Evolutionary conservation across 768 basidiomycete species (phyloP).

Genomic region (Galerina sulciceps): DNA sequence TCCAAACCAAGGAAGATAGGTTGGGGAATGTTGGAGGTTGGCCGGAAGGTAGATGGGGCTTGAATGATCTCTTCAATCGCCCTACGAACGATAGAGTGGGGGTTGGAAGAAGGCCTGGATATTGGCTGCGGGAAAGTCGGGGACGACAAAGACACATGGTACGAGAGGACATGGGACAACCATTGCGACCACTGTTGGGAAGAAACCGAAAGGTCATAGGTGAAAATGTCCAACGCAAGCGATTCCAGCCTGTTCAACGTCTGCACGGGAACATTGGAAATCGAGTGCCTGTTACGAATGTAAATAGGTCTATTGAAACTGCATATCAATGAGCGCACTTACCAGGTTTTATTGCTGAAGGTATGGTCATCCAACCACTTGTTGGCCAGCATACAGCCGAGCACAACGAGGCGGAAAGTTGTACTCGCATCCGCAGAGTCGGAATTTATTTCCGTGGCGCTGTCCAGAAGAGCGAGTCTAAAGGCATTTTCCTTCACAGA

Average conservation of each 20-base stretch:
- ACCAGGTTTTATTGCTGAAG: conserved; percentile 91
- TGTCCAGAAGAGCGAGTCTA: conserved; percentile 63
- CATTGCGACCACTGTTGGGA: conserved; percentile 69
- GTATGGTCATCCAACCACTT: conserved; percentile 91
- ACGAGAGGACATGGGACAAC: conserved; percentile 66
- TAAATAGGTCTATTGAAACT: conserved; percentile 10
- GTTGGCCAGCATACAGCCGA: conserved; percentile 86
- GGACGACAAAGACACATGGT: conserved; percentile 67
- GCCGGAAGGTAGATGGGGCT: conserved; percentile 40
- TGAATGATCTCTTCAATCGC: conserved; percentile 72
- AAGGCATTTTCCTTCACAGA: conserved; percentile 65
- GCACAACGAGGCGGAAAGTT: conserved; percentile 74
- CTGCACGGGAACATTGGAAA: conserved; percentile 75
- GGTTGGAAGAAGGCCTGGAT: conserved; percentile 74
- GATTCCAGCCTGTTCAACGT: conserved; percentile 74
- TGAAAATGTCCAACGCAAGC: conserved; percentile 70
- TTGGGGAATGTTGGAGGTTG: conserved; percentile 44
- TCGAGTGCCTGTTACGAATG: conserved; percentile 63
- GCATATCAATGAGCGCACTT: conserved; percentile 25
- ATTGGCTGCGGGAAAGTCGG: conserved; percentile 73
- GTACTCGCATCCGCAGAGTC: conserved; percentile 60
- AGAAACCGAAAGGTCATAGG: conserved; percentile 72
- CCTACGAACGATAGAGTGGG: conserved; percentile 69
- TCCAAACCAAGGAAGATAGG: conserved; percentile 78
- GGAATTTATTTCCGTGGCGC: conserved; percentile 42